phyloP scores from a whole-genome alignment of 2,329 filamentous ascomycete genomes.

The Pestalotiopsis fici region DNA sequence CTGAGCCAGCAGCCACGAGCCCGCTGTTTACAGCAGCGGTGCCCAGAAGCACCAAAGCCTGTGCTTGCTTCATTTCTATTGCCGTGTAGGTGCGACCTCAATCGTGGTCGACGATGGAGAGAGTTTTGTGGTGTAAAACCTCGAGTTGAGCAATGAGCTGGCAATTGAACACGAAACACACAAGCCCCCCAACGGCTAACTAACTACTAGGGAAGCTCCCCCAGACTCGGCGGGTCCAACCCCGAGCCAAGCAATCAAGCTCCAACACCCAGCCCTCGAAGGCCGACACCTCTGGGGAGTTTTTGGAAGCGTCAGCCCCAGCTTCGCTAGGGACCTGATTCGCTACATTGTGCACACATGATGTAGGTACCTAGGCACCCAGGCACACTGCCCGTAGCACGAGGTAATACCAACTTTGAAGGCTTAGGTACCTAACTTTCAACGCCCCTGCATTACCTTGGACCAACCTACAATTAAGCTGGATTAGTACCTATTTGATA shows the following conservation, averaged over 20 bases:
- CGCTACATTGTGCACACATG: no score
- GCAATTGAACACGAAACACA: slow-evolving; percentile 11
- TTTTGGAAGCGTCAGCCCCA: background rate
- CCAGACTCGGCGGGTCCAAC: background rate
- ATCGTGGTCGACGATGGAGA: background rate
- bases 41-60: slow-evolving; percentile 51
- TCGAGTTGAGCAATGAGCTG: background rate
- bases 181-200: background rate
- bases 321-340: background rate
- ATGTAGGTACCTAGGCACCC: no score
- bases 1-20: slow-evolving; percentile 62
- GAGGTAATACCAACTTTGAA: no score
- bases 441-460: no score
- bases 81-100: slow-evolving; percentile 1
- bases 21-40: slow-evolving; percentile 48
- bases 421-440: no score
- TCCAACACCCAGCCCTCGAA: background rate
- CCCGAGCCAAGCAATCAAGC: background rate
- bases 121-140: background rate
- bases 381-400: no score
- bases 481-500: no score
- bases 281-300: background rate
- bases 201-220: slow-evolving; percentile 2
- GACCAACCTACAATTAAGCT: no score
- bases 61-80: slow-evolving; percentile 47